These are phyloP conservation scores for Amanita polypyramis DNA, from an alignment of 768 basidiomycete genomes.

Conservation along the genomic window DNA sequence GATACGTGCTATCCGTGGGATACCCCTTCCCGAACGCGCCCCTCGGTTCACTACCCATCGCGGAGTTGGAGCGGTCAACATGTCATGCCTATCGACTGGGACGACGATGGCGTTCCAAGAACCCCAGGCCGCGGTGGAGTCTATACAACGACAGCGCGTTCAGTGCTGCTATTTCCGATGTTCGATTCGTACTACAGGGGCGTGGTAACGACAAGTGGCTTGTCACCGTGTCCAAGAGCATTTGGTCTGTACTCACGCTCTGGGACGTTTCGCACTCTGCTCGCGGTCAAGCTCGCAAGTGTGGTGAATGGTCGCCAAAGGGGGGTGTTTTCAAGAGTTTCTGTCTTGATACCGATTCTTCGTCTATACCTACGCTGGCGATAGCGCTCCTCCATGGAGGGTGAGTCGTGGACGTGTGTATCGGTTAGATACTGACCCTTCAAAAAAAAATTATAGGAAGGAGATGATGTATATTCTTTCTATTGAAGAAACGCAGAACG, in stretches of 20 bases:
- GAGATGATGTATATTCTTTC: slow-evolving; percentile 24
- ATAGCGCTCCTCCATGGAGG: slow-evolving; percentile 35
- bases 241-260: slow-evolving; percentile 49
- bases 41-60: slow-evolving; percentile 24
- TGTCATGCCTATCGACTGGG: slow-evolving; percentile 36
- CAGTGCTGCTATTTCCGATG: slow-evolving; percentile 36
- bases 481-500: slow-evolving; percentile 9
- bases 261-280: slow-evolving; percentile 39
- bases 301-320: slow-evolving; percentile 43
- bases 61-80: slow-evolving; percentile 36
- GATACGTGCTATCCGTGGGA: slow-evolving; percentile 30
- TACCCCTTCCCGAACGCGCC: slow-evolving; percentile 38
- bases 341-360: slow-evolving; percentile 34
- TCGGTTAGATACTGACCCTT: slow-evolving; percentile 12
- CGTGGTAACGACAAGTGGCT: slow-evolving; percentile 32
- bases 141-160: slow-evolving; percentile 21
- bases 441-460: too few relatives aligned
- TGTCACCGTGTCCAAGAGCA: slow-evolving; percentile 42
- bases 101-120: slow-evolving; percentile 32
- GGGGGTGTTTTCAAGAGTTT: slow-evolving; percentile 44
- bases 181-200: slow-evolving; percentile 49
- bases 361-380: slow-evolving; percentile 38
- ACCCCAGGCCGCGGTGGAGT: slow-evolving; percentile 9
- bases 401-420: slow-evolving; percentile 24
- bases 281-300: slow-evolving; percentile 17